These are phyloP conservation scores for Hordeum vulgare DNA, from an alignment of 176 grass and related monocot genomes.

Conservation along the genomic window DNA sequence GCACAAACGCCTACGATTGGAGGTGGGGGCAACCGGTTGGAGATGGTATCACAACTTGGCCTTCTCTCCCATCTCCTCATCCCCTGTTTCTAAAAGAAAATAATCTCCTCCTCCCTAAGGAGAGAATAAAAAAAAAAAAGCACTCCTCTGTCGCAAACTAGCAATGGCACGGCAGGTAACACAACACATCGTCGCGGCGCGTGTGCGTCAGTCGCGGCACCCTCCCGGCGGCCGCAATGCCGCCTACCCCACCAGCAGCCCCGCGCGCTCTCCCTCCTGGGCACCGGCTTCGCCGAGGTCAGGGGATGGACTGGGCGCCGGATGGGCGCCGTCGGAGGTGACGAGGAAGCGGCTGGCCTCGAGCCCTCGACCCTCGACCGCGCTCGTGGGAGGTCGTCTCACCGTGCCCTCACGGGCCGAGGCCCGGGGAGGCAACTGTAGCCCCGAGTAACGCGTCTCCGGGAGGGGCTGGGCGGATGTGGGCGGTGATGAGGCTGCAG, in stretches of 20 bases:
- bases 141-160: too few relatives aligned
- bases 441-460: background rate
- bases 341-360: background rate
- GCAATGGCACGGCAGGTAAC: background rate
- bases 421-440: background rate
- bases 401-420: background rate
- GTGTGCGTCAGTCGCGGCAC: too few relatives aligned
- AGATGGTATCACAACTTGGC: too few relatives aligned
- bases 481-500: background rate
- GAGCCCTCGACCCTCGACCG: too few relatives aligned
- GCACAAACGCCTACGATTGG: too few relatives aligned
- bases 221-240: background rate
- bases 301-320: constrained; percentile 21
- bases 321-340: constrained; percentile 4
- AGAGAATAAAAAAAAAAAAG: too few relatives aligned
- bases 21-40: too few relatives aligned
- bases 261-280: background rate
- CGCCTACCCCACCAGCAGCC: background rate
- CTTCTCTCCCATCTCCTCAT: too few relatives aligned
- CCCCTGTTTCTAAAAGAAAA: too few relatives aligned
- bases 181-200: background rate
- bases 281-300: background rate
- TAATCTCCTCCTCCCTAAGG: too few relatives aligned
- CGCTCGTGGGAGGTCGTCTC: background rate
- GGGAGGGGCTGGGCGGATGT: background rate